Evolutionary conservation across 208 protist genomes (phyloP), one percentile per base, ranked within the genome.

Genomic region (Wallacemonas rigidus): DNA sequence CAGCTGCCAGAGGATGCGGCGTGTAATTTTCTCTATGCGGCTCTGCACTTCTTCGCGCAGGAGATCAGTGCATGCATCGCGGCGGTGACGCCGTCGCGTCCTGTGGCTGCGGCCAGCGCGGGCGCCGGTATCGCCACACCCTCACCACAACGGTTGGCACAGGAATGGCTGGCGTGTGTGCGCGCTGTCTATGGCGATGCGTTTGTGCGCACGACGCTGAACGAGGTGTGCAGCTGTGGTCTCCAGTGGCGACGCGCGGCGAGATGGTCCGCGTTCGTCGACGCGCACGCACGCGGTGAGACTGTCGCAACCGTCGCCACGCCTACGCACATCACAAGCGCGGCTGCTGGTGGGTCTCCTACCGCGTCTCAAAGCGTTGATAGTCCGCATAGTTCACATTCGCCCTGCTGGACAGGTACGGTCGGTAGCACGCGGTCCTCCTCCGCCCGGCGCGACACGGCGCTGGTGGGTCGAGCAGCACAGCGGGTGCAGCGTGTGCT

Each of bases 1-100:
- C 36, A 43, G 0, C 57, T 90, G 43, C 45, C 85, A 1, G 39
- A 70, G 6, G 60, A 77, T 1, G 85, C 79, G 7, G 81, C 87
- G 4, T 80, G 92, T 35, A 91, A 88, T 69, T 95, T 93, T 63
- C 70, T 95, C 11, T 95, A 95, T 63, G 85, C 86, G n/a, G 63
- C 90, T 36, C 80, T 95, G 57, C 64, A 90, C 40, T 58, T 78
- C 47, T 81, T 79, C 54, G 43, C 14, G 44, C 67, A 64, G 7
- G 5, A 55, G 14, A n/a, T 40, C 35, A 26, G 26, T 26, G 26
- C 26, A 26, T 26, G 26, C 26, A 26, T 26, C 26, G 26, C 26
- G 0, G 26, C 26, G 26, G 26, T 26, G 26, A 26, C 26, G 26
- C 26, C 26, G 26, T 26, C 26, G 26, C 26, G 26, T 26, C 26